Evolutionary conservation across 2,329 filamentous ascomycete genomes (phyloP), one percentile per base, ranked within the genome.

Genomic region (Lasiodiplodia sp.): DNA sequence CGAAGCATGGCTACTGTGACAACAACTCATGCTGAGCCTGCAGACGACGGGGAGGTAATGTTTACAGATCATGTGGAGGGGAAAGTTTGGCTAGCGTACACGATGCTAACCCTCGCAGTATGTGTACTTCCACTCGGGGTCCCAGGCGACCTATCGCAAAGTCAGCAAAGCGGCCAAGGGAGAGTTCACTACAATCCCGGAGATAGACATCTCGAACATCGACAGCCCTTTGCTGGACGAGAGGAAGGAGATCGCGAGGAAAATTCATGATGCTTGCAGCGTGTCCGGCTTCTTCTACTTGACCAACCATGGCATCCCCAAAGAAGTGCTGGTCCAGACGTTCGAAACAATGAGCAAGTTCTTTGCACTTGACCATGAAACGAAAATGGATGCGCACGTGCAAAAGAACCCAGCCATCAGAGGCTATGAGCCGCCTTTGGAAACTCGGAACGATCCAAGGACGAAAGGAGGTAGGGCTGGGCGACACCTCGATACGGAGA

Each of bases 51-150:
- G n/a, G 60, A 64, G 60, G 60, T 64, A 53, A 44, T 23, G 8
- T 16, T n/a, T 37, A 23, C 23, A n/a, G 3, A 38, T 14, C 12
- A 18, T 21, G 4, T 21, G 2, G 25, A 14, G 28, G n/a, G 23
- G 31, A 34, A 23, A 21, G 10, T 21, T 6, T n/a, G 23, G 16
- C 11, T 18, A 25, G 23, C 4, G 28, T 28, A 6, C 28, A 28
- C 28, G 28, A 28, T 23, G 60, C 47, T 64, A n/a, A 64, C 28
- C 25, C 10, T 6, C 18, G 12, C n/a, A 64, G 60, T 64, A 64
- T 28, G 60, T 64, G 47, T 64, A 64, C 47, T 64, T 64, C 60
- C 60, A 64, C n/a, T 64, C 60, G n/a, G 60, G 60, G 6, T 64
- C 60, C 25, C 47, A 53, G 28, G 60, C 60, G 10, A 64, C 60